Percentiles rank a stretch among this genome's conserved stretches.
These are phyloP conservation scores for Xylariaceae sp. DNA, from an alignment of 2,329 filamentous ascomycete species.

Conservation along the genomic window DNA sequence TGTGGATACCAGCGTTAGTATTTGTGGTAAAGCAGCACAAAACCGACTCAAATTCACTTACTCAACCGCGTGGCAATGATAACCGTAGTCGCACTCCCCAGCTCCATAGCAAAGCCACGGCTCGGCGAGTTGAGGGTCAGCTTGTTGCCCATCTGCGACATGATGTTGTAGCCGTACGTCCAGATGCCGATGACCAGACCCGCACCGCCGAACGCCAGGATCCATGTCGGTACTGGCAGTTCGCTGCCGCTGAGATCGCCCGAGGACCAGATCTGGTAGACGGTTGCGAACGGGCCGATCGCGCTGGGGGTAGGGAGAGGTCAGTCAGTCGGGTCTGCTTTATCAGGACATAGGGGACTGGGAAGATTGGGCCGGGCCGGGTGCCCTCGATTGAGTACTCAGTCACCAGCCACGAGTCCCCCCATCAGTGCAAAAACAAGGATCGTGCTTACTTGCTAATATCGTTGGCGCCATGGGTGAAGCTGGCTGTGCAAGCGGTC, in stretches of 20 bases:
- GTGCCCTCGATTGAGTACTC: no score
- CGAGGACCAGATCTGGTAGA: constrained; percentile 52
- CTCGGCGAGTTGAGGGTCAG: constrained; percentile 56
- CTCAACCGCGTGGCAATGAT: constrained; percentile 55
- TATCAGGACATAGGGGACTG: no score
- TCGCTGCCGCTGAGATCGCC: constrained; percentile 36
- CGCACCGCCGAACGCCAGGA: constrained; percentile 46
- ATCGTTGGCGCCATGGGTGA: constrained; percentile 61
- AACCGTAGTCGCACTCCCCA: constrained; percentile 54
- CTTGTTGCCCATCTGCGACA: constrained; percentile 54
- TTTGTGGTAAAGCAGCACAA: no score
- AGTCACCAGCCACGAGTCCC: no score
- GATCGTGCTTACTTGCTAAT: constrained; percentile 38
- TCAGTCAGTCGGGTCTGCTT: constrained; percentile 1
- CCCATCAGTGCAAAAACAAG: neutral
- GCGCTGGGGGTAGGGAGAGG: constrained; percentile 28
- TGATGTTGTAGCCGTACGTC: constrained; percentile 58
- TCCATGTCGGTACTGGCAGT: constrained; percentile 50
- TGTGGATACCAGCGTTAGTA: no score
- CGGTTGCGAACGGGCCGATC: constrained; percentile 55
- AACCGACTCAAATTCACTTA: no score
- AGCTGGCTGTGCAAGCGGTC: constrained; percentile 55
- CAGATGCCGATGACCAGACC: constrained; percentile 49
- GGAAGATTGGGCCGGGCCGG: no score
- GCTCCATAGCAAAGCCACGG: constrained; percentile 53